These are phyloP conservation scores for Linum usitatissimum DNA, from an alignment of 345 rosid genomes.

Conservation along the genomic window DNA sequence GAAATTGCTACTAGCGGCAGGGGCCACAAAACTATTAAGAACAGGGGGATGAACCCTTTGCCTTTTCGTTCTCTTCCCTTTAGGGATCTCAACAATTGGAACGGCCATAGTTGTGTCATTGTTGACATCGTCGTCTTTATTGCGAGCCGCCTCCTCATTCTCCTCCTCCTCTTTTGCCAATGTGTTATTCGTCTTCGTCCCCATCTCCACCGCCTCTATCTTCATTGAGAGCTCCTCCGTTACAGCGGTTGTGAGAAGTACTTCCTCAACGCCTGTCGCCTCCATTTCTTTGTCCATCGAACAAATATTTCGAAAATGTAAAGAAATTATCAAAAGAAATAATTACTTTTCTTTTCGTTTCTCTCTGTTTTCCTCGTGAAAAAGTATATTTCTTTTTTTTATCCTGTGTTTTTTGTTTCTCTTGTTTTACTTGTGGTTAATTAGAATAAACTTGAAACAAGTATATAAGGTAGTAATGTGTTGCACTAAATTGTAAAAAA, in stretches of 20 bases:
- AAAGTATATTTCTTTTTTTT: no score
- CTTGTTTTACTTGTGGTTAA: no score
- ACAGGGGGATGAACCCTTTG: slow-evolving; percentile 53
- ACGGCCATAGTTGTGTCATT: background rate
- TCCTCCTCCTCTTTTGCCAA: background rate
- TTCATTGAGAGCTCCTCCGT: background rate
- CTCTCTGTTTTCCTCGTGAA: background rate
- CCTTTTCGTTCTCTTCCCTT: slow-evolving; percentile 80
- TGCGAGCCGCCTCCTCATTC: background rate
- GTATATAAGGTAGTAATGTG: background rate
- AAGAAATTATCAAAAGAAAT: background rate
- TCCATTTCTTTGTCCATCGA: slow-evolving; percentile 26
- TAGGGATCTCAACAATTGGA: slow-evolving; percentile 23
- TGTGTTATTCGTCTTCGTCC: background rate
- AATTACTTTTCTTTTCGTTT: no score
- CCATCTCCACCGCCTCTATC: background rate
- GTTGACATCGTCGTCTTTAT: background rate
- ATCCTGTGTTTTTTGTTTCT: background rate
- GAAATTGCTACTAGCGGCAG: slow-evolving; percentile 24
- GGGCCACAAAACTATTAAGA: slow-evolving; percentile 10
- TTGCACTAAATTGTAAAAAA: no score
- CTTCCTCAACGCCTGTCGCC: slow-evolving; percentile 26
- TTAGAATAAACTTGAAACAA: background rate
- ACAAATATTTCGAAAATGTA: background rate
- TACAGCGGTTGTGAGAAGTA: background rate